Evolutionary conservation across 1,139 yeast genomes (phyloP).

Genomic region (Candida tetrigidarum): DNA sequence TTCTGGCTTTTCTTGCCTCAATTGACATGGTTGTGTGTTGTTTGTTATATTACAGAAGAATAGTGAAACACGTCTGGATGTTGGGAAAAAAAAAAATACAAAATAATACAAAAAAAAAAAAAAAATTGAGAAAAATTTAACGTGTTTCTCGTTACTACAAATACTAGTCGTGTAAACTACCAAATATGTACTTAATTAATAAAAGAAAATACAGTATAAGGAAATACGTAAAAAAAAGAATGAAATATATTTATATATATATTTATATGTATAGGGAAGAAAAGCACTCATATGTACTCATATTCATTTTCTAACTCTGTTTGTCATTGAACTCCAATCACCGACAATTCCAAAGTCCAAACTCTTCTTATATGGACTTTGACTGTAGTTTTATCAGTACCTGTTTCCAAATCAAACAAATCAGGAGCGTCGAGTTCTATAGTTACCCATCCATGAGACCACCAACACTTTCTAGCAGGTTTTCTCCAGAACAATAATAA

Average conservation of each 20-base stretch:
- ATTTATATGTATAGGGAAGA: too few relatives aligned
- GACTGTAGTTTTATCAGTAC: constrained; percentile 27
- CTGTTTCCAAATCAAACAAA: constrained; percentile 25
- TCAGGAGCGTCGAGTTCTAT: constrained; percentile 44
- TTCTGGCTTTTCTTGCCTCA: constrained; percentile 14
- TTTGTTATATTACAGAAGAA: too few relatives aligned
- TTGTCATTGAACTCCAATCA: constrained; percentile 56
- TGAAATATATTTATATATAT: too few relatives aligned
- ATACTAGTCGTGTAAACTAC: neutral
- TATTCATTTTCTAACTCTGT: neutral
- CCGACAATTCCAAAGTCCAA: constrained; percentile 81
- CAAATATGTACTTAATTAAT: neutral
- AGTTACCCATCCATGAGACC: constrained; percentile 74
- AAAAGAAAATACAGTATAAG: neutral
- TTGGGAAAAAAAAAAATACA: constrained; percentile 5
- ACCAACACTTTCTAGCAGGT: constrained; percentile 99
- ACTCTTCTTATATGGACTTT: constrained; percentile 78
- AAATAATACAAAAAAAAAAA: neutral
- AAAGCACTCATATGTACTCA: neutral
- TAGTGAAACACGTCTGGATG: constrained; percentile 11
- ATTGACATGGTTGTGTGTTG: constrained; percentile 4
- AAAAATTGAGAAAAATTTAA: too few relatives aligned
- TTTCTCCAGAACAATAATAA: constrained; percentile 93
- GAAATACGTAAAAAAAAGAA: neutral
- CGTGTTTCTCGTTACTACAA: too few relatives aligned